These are phyloP conservation scores for Diddensiella caesifluorescens DNA, from an alignment of 805 yeast genomes.

Conservation along the genomic window DNA sequence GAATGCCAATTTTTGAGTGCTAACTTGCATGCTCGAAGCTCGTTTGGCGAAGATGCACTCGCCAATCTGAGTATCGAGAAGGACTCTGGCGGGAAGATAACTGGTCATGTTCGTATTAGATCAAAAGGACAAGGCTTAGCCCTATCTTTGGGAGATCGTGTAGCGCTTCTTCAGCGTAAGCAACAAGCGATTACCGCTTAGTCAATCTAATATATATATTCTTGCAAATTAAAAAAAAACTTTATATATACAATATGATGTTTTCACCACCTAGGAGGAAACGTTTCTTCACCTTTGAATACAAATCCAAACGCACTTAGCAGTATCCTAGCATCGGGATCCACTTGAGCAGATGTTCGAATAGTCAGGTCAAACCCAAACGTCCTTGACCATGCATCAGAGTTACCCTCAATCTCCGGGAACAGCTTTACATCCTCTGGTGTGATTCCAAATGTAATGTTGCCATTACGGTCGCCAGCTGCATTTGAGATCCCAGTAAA, in stretches of 20 bases:
- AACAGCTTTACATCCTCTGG: constrained; percentile 73
- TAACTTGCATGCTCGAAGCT: constrained; percentile 82
- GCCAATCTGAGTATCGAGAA: constrained; percentile 93
- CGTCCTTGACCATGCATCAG: constrained; percentile 81
- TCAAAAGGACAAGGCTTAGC: constrained; percentile 98
- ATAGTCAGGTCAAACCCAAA: constrained; percentile 82
- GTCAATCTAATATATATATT: not conserved
- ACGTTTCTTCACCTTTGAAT: constrained; percentile 51
- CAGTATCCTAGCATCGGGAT: constrained; percentile 80
- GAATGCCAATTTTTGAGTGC: constrained; percentile 90
- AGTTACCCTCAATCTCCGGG: constrained; percentile 90
- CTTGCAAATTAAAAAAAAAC: constrained; percentile 10
- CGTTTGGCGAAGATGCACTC: constrained; percentile 96
- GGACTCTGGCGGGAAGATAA: constrained; percentile 63
- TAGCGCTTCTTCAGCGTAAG: constrained; percentile 63
- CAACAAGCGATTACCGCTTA: constrained; percentile 1
- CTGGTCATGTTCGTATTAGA: constrained; percentile 94
- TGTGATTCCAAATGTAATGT: constrained; percentile 75
- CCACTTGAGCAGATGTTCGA: constrained; percentile 85
- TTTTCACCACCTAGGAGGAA: constrained; percentile 24
- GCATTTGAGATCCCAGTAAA: constrained; percentile 70
- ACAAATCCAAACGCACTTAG: constrained; percentile 81
- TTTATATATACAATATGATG: constrained; percentile 10
- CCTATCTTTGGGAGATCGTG: constrained; percentile 86
- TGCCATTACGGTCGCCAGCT: constrained; percentile 82